These are phyloP conservation scores for Medicago ruthenica DNA, from an alignment of 306 rosid species.

Conservation along the genomic window DNA sequence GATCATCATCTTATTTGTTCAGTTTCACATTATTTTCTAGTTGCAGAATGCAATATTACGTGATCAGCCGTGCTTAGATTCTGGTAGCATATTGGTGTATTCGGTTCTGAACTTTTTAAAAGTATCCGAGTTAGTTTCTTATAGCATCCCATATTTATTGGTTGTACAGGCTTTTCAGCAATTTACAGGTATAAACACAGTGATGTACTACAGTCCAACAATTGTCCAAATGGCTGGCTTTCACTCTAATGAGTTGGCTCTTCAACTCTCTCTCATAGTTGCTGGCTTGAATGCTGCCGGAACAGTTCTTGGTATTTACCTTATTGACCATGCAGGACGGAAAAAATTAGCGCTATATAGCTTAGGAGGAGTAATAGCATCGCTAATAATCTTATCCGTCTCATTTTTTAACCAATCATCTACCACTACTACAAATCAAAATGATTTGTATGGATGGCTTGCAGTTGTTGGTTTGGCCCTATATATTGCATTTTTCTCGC, in stretches of 20 bases:
- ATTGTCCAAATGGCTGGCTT: slow-evolving; percentile 97
- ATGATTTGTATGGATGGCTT: slow-evolving; percentile 65
- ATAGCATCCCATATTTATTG: slow-evolving; percentile 30
- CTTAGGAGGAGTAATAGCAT: slow-evolving; percentile 72
- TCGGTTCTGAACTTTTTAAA: slow-evolving; percentile 11
- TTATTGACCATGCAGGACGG: slow-evolving; percentile 80
- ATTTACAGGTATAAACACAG: slow-evolving; percentile 90
- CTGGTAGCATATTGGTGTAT: slow-evolving; percentile 1
- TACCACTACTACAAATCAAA: slow-evolving; percentile 14
- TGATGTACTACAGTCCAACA: slow-evolving; percentile 55
- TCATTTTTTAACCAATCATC: slow-evolving; percentile 66
- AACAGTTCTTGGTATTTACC: slow-evolving; percentile 81
- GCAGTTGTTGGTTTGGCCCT: slow-evolving; percentile 76
- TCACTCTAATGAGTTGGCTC: slow-evolving; percentile 73
- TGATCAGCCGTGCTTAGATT: not conserved
- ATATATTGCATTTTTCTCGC: slow-evolving; percentile 77
- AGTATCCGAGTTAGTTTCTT: slow-evolving; percentile 14
- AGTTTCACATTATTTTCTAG: slow-evolving; percentile 2
- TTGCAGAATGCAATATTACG: slow-evolving; percentile 11
- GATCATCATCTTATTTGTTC: not conserved
- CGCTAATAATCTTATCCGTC: slow-evolving; percentile 64
- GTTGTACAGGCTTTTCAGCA: slow-evolving; percentile 91
- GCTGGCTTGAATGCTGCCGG: slow-evolving; percentile 89
- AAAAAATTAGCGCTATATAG: slow-evolving; percentile 71
- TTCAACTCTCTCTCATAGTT: slow-evolving; percentile 76